These are phyloP conservation scores for Cudoniella acicularis DNA, from an alignment of 495 filamentous ascomycete species.

Conservation along the genomic window DNA sequence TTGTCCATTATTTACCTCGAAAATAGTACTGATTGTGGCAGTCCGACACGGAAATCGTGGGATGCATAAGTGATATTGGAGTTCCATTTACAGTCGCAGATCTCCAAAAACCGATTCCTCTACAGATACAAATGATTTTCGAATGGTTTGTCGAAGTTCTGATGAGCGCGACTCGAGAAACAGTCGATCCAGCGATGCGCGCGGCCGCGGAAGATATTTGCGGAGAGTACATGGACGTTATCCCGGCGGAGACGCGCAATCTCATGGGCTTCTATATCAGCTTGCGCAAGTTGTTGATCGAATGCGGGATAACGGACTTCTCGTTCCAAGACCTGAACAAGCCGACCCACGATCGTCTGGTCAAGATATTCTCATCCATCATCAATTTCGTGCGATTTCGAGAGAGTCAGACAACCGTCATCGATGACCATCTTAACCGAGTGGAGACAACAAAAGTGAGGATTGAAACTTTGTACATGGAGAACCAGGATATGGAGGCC, in stretches of 20 bases:
- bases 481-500: conserved; percentile 82
- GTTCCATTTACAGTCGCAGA: conserved; percentile 85
- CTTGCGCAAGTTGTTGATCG: conserved; percentile 68
- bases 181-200: conserved; percentile 90
- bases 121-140: conserved; percentile 92
- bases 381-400: conserved; percentile 99
- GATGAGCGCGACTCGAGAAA: conserved; percentile 85
- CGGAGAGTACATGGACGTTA: conserved; percentile 73
- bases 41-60: conserved; percentile 83
- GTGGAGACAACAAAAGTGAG: conserved; percentile 77
- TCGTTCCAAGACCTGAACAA: conserved; percentile 85
- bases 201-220: conserved; percentile 83
- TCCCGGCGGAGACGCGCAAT: conserved; percentile 82
- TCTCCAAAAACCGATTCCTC: conserved; percentile 86
- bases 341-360: conserved; percentile 81
- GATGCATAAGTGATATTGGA: conserved; percentile 94
- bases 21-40: conserved; percentile 21
- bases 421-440: conserved; percentile 90
- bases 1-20: background rate
- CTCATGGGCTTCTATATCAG: conserved; percentile 90
- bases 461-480: conserved; percentile 79
- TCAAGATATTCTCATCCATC: conserved; percentile 89
- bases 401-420: conserved; percentile 78
- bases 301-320: conserved; percentile 92
- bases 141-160: conserved; percentile 95